These are phyloP conservation scores for Phellopilus nigrolimitatus DNA, from an alignment of 1,284 basidiomycete species.

Conservation along the genomic window DNA sequence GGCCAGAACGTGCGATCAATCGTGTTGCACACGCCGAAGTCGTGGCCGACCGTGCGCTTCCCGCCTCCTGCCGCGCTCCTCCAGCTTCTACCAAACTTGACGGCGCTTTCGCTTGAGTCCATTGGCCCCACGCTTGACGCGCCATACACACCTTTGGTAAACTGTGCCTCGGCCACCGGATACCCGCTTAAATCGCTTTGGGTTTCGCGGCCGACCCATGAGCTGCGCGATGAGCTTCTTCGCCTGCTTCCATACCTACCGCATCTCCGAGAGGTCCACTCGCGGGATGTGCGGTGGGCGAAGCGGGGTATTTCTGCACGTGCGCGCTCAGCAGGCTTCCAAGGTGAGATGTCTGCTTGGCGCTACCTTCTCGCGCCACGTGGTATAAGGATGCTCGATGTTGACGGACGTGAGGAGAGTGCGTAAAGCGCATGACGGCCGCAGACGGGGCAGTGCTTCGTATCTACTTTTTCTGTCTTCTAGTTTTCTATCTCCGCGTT, in stretches of 20 bases:
- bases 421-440: not conserved
- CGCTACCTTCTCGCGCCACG: constrained; percentile 49
- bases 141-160: constrained; percentile 23
- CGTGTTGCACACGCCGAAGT: constrained; percentile 62
- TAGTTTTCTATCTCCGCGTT: too few relatives aligned
- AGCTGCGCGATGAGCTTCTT: constrained; percentile 53
- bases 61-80: constrained; percentile 55
- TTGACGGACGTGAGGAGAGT: constrained; percentile 35
- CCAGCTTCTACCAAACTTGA: constrained; percentile 49
- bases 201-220: constrained; percentile 59
- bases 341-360: constrained; percentile 75
- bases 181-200: constrained; percentile 62
- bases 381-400: constrained; percentile 58
- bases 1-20: constrained; percentile 59
- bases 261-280: constrained; percentile 49
- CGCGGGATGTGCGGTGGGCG: constrained; percentile 67
- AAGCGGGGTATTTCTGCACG: constrained; percentile 55
- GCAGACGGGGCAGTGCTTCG: not conserved
- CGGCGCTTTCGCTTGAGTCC: constrained; percentile 59
- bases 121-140: constrained; percentile 25
- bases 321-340: constrained; percentile 67
- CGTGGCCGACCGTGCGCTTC: constrained; percentile 59
- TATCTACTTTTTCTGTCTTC: too few relatives aligned
- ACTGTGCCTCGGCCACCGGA: constrained; percentile 6
- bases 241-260: constrained; percentile 52